phyloP scores from a whole-genome alignment of 1,284 basidiomycete species.

The Ustilago esculenta region DNA sequence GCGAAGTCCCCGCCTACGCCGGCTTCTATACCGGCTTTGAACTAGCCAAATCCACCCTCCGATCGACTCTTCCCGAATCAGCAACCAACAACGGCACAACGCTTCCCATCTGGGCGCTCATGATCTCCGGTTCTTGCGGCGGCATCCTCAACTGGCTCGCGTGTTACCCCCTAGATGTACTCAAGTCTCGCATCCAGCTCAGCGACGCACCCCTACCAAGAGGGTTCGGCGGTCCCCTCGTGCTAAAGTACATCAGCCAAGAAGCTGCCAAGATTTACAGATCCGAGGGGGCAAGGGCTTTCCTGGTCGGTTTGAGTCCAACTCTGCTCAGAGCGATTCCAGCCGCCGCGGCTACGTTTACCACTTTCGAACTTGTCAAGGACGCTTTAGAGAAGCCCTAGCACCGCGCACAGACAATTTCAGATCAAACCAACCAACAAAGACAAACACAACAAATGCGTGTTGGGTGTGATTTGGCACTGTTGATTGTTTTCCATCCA shows the following conservation, averaged over 20 bases:
- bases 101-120: conserved; percentile 86
- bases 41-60: conserved; percentile 82
- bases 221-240: conserved; percentile 21
- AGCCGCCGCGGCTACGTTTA: conserved; percentile 56
- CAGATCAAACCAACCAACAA: not conserved
- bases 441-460: not conserved
- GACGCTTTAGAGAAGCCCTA: conserved; percentile 19
- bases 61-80: conserved; percentile 67
- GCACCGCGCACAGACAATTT: no score
- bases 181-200: conserved; percentile 50
- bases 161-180: conserved; percentile 78
- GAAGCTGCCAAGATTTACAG: conserved; percentile 27
- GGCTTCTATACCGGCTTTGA: conserved; percentile 86
- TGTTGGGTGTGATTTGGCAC: not conserved
- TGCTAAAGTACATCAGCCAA: conserved; percentile 35
- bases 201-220: conserved; percentile 21
- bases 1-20: conserved; percentile 95
- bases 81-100: conserved; percentile 8
- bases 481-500: not conserved
- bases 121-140: conserved; percentile 85
- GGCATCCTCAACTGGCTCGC: conserved; percentile 93
- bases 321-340: conserved; percentile 56
- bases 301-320: conserved; percentile 48
- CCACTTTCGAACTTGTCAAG: conserved; percentile 56
- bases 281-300: conserved; percentile 31